Base-by-base conservation (phyloP, 495 filamentous ascomycete species). In the Trichoderma virens region DNA sequence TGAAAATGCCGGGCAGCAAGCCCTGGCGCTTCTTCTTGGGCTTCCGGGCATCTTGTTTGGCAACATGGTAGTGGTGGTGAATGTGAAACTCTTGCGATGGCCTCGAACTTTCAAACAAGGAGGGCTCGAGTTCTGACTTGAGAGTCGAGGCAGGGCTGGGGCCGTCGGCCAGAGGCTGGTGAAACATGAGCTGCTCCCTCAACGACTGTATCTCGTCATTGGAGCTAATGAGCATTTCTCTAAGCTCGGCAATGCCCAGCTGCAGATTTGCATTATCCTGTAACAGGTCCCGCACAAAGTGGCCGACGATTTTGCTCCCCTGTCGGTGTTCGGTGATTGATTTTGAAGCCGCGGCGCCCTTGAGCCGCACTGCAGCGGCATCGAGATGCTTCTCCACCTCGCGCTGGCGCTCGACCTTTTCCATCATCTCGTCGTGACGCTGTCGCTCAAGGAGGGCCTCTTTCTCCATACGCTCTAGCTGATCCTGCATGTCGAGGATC, bases 221-320 rank as follows among this genome's bases (percentile, higher is more conserved):
- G n/a, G 93, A 95, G 69, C 83, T 92, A 66, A 90, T 83, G 30
- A 98, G 81, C 89, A 97, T 88, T 72, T 96, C 93, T 20, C 93
- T 82, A 38, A 98, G 77, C 74, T 98, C 93, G 63, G 91, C 84
- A 60, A 97, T 93, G 14, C 90, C 92, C 62, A 91, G 81, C 71
- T 97, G 93, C 60, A 98, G 78, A 67, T 92, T 95, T 16, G 91
- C 91, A 71, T 98, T 98, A 71, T 98, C 93, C 70, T 95, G 90
- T 39, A 98, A 75, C 56, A 98, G 92, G 69, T 97, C 93, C 70
- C 91, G 91, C 63, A 98, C 93, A 65, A 98, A 97, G 69, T 92
- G 89, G 38, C 90, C 92, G 8, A 97, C 89, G 16, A 95, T 91
- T 63, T 75, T 84, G 41, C 83, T 82, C 60, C 6, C 70, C 64